A percentile compares a stretch with the other conserved stretches of the same genome.
These are phyloP conservation scores for Herpotrichia juniperi DNA, from an alignment of 2,329 filamentous ascomycete species.

Conservation along the genomic window DNA sequence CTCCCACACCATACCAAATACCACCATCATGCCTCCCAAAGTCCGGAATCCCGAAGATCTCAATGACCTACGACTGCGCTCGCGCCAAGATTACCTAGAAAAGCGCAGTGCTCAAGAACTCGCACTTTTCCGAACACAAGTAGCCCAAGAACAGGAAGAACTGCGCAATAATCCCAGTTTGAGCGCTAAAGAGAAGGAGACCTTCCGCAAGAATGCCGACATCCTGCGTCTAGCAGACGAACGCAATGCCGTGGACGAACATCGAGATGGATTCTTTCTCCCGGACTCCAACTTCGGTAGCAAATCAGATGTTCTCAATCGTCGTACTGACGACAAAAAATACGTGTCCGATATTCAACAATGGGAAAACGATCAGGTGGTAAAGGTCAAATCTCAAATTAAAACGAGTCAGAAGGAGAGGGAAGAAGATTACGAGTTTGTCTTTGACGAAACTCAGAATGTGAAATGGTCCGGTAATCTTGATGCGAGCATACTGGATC, in stretches of 20 bases:
- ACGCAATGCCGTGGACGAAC: conserved; percentile 84
- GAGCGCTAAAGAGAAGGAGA: conserved; percentile 78
- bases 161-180: conserved; percentile 79
- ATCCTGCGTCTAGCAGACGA: conserved; percentile 79
- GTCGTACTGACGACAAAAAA: conserved; percentile 84
- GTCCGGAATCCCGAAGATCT: conserved; percentile 50
- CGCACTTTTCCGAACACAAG: conserved; percentile 85
- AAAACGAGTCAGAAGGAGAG: conserved; percentile 60
- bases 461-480: conserved; percentile 82
- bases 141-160: conserved; percentile 79
- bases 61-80: conserved; percentile 79
- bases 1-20: background rate
- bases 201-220: conserved; percentile 89
- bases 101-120: conserved; percentile 89
- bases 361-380: conserved; percentile 90
- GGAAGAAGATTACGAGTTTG: conserved; percentile 85
- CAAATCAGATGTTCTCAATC: conserved; percentile 89
- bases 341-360: conserved; percentile 94
- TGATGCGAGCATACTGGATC: conserved; percentile 73
- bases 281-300: conserved; percentile 90
- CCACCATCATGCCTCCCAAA: conserved; percentile 32
- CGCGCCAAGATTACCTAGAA: conserved; percentile 89
- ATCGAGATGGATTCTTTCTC: conserved; percentile 89
- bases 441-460: conserved; percentile 87
- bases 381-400: conserved; percentile 88